phyloP scores from a whole-genome alignment of 1,139 yeast genomes.

The Suzukiozyma palmioleophila region DNA sequence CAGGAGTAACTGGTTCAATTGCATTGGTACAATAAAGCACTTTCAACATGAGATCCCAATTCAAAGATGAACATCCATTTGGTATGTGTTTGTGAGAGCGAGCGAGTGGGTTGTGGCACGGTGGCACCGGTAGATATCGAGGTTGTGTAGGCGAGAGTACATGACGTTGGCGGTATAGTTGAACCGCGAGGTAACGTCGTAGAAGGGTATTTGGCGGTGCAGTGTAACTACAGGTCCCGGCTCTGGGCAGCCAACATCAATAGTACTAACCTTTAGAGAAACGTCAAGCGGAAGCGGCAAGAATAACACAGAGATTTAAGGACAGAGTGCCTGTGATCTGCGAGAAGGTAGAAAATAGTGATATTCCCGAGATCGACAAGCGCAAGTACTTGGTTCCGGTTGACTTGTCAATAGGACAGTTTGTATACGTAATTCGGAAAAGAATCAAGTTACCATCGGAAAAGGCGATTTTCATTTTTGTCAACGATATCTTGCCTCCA shows the following conservation, averaged over 20 bases:
- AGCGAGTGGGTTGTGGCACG: too few species aligned
- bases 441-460: constrained; percentile 94
- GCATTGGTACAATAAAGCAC: background rate
- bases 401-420: constrained; percentile 95
- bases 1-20: background rate
- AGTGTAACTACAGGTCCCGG: too few species aligned
- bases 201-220: too few species aligned
- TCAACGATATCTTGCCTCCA: constrained; percentile 94
- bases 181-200: too few species aligned
- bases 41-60: constrained; percentile 74
- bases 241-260: too few species aligned
- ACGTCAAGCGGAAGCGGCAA: constrained; percentile 92
- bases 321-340: constrained; percentile 97
- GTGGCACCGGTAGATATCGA: too few species aligned
- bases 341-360: constrained; percentile 96
- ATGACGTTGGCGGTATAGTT: too few species aligned
- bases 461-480: constrained; percentile 95
- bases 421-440: constrained; percentile 94
- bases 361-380: constrained; percentile 93
- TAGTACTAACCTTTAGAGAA: constrained; percentile 52
- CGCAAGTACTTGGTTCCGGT: constrained; percentile 95
- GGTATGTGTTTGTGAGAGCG: constrained; percentile 42
- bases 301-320: constrained; percentile 83
- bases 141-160: too few species aligned
- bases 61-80: constrained; percentile 87